Base-by-base conservation (phyloP, 1,139 yeast species). In the Geotrichum australiense region DNA sequence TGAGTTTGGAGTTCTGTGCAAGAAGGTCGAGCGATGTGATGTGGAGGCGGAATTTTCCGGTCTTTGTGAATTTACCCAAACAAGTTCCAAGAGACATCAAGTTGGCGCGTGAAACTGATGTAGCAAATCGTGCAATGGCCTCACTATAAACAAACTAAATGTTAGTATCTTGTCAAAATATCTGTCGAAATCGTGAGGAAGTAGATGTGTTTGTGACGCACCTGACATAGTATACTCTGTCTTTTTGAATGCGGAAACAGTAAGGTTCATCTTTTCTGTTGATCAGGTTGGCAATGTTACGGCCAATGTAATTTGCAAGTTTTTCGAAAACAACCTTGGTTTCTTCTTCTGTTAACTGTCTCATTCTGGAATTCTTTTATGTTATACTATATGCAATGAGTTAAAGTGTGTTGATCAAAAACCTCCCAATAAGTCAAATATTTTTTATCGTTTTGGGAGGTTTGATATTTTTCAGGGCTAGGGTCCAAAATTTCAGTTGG, bases 301-400 rank as follows among this genome's bases (percentile, higher is more conserved):
- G 75, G 12, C 99, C 99, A 51, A 91, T 85, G 59, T 91, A 93
- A 63, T 84, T 91, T 49, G 97, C 96, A 45, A 91, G 76, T 65
- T 91, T 91, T 62, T 91, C 98, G 62, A 91, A 91, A 36, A 91
- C 95, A 23, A 83, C 93, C 61, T 84, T 86, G 34, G 98, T 91
- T 62, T 91, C 99, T 63, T 86, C 96, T 63, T 91, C 98, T 51
- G 98, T 91, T 53, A 91, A 74, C 41, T 91, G 86, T 72, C 98
- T 81, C 98, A 91, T 91, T 43, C 24, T 33, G 15, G 12, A 18
- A 14, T n/a, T 11, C n/a, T 28, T 23, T 7, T 21, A n/a, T 30
- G 14, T 7, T 32, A 20, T 32, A n/a, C 6, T 5, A 16, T 18
- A 11, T n/a, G 7, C 12, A 10, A 19, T 29, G 22, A 15, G 12